Evolutionary conservation across 768 basidiomycete species (phyloP).

Genomic region (Leccinum fibrillosum): DNA sequence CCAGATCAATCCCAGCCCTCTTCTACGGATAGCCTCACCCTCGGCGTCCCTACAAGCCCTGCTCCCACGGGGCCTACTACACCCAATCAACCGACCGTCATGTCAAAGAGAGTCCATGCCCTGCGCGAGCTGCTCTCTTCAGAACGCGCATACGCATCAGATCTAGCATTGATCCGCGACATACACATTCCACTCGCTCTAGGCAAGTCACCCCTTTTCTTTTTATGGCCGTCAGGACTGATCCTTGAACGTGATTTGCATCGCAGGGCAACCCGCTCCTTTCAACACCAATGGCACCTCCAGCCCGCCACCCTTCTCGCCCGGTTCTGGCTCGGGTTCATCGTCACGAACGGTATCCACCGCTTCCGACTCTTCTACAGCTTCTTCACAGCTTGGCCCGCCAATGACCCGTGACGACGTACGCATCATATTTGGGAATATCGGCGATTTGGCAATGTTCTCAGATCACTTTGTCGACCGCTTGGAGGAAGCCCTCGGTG

Average conservation of each 20-base stretch:
- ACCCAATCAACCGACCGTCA: slow-evolving; percentile 32
- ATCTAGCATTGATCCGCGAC: slow-evolving; percentile 73
- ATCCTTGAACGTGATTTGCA: slow-evolving; percentile 9
- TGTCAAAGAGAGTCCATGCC: slow-evolving; percentile 75
- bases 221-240: slow-evolving; percentile 1
- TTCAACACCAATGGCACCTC: slow-evolving; percentile 30
- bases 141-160: slow-evolving; percentile 80
- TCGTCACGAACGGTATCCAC: slow-evolving; percentile 40
- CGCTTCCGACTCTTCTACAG: slow-evolving; percentile 48
- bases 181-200: slow-evolving; percentile 77
- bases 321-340: slow-evolving; percentile 35
- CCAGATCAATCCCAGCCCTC: slow-evolving; percentile 22
- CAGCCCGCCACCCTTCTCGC: slow-evolving; percentile 25
- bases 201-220: slow-evolving; percentile 42
- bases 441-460: slow-evolving; percentile 70
- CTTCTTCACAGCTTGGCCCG: slow-evolving; percentile 46
- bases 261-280: slow-evolving; percentile 39
- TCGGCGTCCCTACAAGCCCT: slow-evolving; percentile 11
- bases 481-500: slow-evolving; percentile 65
- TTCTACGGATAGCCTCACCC: slow-evolving; percentile 26
- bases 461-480: slow-evolving; percentile 62
- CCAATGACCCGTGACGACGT: slow-evolving; percentile 74
- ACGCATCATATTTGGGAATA: slow-evolving; percentile 72
- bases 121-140: slow-evolving; percentile 74
- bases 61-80: slow-evolving; percentile 9